These are phyloP conservation scores for Pseudomassariella vexata DNA, from an alignment of 2,329 filamentous ascomycete species.

Conservation along the genomic window DNA sequence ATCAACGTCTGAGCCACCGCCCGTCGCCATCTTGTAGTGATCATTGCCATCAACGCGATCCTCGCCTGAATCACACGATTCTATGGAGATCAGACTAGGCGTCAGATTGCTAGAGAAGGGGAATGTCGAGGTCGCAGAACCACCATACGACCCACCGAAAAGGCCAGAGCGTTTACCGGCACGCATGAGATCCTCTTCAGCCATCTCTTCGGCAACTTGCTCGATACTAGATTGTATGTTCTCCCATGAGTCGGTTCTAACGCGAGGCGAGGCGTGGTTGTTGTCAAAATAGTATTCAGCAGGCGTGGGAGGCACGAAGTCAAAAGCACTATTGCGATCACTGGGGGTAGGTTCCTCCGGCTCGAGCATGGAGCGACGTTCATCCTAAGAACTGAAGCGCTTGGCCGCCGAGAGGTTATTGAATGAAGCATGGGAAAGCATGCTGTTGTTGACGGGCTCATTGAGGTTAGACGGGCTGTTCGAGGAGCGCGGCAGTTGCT, in stretches of 20 bases:
- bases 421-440: not conserved
- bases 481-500: too few relatives aligned
- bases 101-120: constrained; percentile 13
- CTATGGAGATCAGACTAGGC: constrained; percentile 22
- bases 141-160: constrained; percentile 10
- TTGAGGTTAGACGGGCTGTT: not conserved
- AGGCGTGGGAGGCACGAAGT: constrained; percentile 3
- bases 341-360: not conserved
- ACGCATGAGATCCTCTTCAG: constrained; percentile 18
- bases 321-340: constrained; percentile 1
- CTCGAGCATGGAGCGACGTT: not conserved
- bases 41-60: constrained; percentile 9
- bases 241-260: constrained; percentile 11
- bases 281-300: not conserved
- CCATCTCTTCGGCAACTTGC: constrained; percentile 14
- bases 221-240: constrained; percentile 11
- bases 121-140: constrained; percentile 14
- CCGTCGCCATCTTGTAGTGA: constrained; percentile 10
- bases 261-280: constrained; percentile 1
- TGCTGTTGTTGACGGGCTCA: not conserved
- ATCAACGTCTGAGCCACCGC: constrained; percentile 9
- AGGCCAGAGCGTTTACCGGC: constrained; percentile 21
- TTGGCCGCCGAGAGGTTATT: not conserved
- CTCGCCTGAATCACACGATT: constrained; percentile 17
- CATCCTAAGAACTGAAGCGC: constrained; percentile 5